Conservation (phyloP, 2,329 filamentous ascomycete species). For the Colletotrichum sp. region DNA sequence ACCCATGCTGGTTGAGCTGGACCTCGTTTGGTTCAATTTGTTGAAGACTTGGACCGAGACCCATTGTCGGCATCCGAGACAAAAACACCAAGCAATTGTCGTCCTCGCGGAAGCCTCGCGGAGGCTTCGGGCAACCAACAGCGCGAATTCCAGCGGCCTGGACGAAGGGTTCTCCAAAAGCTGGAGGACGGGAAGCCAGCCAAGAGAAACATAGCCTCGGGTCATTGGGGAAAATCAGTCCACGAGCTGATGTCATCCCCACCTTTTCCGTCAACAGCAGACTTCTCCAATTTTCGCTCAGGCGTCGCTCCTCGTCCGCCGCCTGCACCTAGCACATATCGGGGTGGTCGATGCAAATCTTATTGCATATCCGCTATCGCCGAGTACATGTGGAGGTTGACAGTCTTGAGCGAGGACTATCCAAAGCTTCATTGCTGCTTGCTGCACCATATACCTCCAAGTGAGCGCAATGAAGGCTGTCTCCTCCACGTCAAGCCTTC, state of each 20-base stretch:
- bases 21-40: neutral
- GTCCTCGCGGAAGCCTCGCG: neutral
- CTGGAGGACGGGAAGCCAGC: neutral
- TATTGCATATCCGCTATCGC: neutral
- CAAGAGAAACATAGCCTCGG: neutral
- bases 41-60: neutral
- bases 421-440: neutral
- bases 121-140: neutral
- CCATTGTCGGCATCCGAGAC: neutral
- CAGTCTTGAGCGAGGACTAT: neutral
- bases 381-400: neutral
- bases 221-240: constrained; percentile 5
- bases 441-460: neutral
- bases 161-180: neutral
- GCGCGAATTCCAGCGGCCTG: neutral
- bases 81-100: neutral
- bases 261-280: constrained; percentile 5
- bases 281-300: neutral
- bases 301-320: neutral
- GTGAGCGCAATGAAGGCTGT: neutral
- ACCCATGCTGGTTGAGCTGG: neutral
- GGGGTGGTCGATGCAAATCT: neutral
- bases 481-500: neutral
- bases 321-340: neutral
- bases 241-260: constrained; percentile 19